Base-by-base conservation (phyloP, 2,329 filamentous ascomycete genomes). In the Albifimbria verrucaria region DNA sequence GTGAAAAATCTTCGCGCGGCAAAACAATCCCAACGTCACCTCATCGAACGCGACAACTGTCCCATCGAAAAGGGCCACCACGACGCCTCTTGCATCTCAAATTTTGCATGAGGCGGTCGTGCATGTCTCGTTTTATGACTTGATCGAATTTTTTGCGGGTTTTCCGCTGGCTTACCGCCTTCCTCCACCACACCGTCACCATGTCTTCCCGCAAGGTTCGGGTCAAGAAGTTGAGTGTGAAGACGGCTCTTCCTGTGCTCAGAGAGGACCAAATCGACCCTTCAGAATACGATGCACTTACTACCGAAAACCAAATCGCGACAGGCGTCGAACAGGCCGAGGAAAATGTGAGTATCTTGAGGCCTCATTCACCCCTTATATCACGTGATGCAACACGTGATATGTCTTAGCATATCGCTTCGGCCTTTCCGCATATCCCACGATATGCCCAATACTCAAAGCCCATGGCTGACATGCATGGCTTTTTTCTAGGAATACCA, bases 261-360 rank as follows among this genome's bases (percentile, higher is more conserved):
- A 85, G 89, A 71, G 93, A 97, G 76, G 82, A 91, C 72, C 90
- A 97, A 69, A 88, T 97, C 74, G 92, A 97, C 69, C 81, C 88
- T 68, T 83, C 80, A 66, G 85, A 92, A 73, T 96, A 97, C 72
- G 90, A 96, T 75, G 84, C 89, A 65, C 86, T 93, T 69, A 89
- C 88, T 63, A 88, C 88, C 70, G 82, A 90, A 83, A 78, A 85
- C 80, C 76, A 90, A 87, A 91, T 97, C 69, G 92, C 94, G 69
- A 97, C 92, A 61, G 94, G 94, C 74, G 94, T 99, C 65, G 94
- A 99, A 75, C 92, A 96, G 71, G 90, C 87, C 60, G 94, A 99
- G 76, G 92, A 97, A 84, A 93, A 93, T 77, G 94, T 97, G 75
- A 85, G 92, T 90, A 58, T 59, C 60, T 59, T 61, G 64, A 62